Percentiles rank a stretch among this genome's conserved stretches.
Evolutionary conservation across 2,329 filamentous ascomycete genomes (phyloP).

Genomic region (Epichloe elymi): DNA sequence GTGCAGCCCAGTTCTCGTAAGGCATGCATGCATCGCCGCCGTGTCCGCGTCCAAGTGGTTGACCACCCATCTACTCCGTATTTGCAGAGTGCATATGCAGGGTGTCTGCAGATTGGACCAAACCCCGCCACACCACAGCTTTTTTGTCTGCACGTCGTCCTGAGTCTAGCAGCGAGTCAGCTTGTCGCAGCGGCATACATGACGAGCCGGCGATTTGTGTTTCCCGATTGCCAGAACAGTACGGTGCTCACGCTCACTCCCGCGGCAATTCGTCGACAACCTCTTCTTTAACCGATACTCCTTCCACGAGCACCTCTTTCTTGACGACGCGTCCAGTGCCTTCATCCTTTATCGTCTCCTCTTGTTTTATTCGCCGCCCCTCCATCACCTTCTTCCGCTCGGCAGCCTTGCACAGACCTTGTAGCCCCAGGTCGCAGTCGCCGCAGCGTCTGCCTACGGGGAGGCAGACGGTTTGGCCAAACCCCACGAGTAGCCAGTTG

Average conservation of each 20-base stretch:
- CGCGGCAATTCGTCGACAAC: neutral
- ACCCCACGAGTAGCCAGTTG: conserved; percentile 75
- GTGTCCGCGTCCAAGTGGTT: conserved; percentile 1
- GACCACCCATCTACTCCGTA: neutral
- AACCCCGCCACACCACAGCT: neutral
- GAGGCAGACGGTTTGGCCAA: conserved; percentile 77
- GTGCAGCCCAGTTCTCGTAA: neutral
- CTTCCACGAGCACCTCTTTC: conserved; percentile 11
- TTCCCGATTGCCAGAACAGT: neutral
- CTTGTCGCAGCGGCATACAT: neutral
- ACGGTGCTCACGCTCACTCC: neutral
- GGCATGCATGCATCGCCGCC: conserved; percentile 3
- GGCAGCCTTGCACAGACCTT: conserved; percentile 63
- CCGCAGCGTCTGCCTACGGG: conserved; percentile 72
- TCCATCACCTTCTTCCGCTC: conserved; percentile 49
- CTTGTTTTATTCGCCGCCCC: conserved; percentile 33
- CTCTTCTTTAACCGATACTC: conserved; percentile 12
- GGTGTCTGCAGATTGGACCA: conserved; percentile 1
- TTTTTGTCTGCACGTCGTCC: neutral
- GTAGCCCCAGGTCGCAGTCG: conserved; percentile 67
- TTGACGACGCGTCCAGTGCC: conserved; percentile 12
- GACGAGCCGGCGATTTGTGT: neutral
- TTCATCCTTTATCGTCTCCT: conserved; percentile 14
- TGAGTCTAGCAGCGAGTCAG: neutral
- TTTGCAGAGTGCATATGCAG: neutral